phyloP scores from a whole-genome alignment of 176 grass and related monocot species.

The Aegilops tauschii region DNA sequence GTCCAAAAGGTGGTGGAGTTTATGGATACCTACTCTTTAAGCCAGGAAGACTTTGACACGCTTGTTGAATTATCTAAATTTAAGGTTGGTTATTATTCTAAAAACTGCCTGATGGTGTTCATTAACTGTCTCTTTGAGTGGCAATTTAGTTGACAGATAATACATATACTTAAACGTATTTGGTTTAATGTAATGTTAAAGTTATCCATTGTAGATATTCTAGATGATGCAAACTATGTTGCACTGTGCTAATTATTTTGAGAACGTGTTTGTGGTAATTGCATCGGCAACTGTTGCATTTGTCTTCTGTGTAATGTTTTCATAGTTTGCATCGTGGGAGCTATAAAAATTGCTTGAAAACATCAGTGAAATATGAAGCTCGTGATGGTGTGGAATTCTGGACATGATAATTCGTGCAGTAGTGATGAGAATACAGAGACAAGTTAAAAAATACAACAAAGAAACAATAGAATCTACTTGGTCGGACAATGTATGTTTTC shows the following conservation, averaged over 20 bases:
- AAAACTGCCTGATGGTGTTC: not conserved
- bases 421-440: not conserved
- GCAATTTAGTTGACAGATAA: not conserved
- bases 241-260: not conserved
- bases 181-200: not conserved
- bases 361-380: not conserved
- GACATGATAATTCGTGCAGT: not conserved
- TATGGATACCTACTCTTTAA: conserved; percentile 97
- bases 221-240: not conserved
- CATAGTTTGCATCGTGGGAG: not conserved
- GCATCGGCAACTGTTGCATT: not conserved
- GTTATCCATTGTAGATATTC: not conserved
- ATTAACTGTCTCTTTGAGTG: conserved; percentile 8
- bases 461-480: not conserved
- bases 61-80: conserved; percentile 94
- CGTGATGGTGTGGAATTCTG: not conserved
- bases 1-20: conserved; percentile 87
- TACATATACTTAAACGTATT: not conserved
- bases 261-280: not conserved
- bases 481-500: conserved; percentile 4
- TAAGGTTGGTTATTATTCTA: conserved; percentile 59
- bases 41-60: conserved; percentile 89
- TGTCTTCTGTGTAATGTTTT: not conserved
- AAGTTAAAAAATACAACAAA: not conserved
- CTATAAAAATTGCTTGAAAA: not conserved